These are phyloP conservation scores for Alternaria burnsii DNA, from an alignment of 2,329 filamentous ascomycete genomes.

Conservation along the genomic window DNA sequence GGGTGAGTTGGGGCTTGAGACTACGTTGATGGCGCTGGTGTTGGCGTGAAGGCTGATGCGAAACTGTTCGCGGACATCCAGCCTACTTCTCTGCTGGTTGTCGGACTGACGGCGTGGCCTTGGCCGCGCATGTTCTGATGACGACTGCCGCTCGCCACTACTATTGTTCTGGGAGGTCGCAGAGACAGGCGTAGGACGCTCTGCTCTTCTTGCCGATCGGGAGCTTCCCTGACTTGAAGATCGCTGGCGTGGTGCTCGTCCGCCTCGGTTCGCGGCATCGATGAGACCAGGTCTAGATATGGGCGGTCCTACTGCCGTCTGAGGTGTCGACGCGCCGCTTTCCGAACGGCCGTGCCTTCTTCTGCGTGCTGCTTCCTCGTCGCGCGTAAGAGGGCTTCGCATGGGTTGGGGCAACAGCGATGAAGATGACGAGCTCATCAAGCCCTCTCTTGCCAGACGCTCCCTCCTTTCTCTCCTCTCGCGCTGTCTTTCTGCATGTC, in stretches of 20 bases:
- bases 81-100: slow-evolving; percentile 55
- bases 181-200: slow-evolving; percentile 38
- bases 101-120: slow-evolving; percentile 51
- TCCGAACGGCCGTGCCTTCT: slow-evolving; percentile 47
- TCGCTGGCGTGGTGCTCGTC: slow-evolving; percentile 51
- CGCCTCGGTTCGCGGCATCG: slow-evolving; percentile 50
- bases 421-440: slow-evolving; percentile 30
- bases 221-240: slow-evolving; percentile 58
- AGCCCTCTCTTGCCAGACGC: slow-evolving; percentile 51
- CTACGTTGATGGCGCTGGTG: slow-evolving; percentile 19
- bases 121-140: slow-evolving; percentile 30
- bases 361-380: slow-evolving; percentile 42
- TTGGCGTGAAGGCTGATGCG: slow-evolving; percentile 35
- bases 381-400: slow-evolving; percentile 39
- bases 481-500: slow-evolving; percentile 65
- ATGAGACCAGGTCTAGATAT: slow-evolving; percentile 59
- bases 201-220: slow-evolving; percentile 46
- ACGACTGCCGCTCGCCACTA: slow-evolving; percentile 57
- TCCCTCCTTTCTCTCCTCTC: slow-evolving; percentile 47
- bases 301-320: slow-evolving; percentile 50
- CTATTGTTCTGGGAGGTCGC: slow-evolving; percentile 60
- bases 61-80: slow-evolving; percentile 50
- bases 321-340: slow-evolving; percentile 46
- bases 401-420: slow-evolving; percentile 34
- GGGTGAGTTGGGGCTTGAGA: slow-evolving; percentile 43